phyloP scores from a whole-genome alignment of 768 basidiomycete species.

The Mycena belliarum region DNA sequence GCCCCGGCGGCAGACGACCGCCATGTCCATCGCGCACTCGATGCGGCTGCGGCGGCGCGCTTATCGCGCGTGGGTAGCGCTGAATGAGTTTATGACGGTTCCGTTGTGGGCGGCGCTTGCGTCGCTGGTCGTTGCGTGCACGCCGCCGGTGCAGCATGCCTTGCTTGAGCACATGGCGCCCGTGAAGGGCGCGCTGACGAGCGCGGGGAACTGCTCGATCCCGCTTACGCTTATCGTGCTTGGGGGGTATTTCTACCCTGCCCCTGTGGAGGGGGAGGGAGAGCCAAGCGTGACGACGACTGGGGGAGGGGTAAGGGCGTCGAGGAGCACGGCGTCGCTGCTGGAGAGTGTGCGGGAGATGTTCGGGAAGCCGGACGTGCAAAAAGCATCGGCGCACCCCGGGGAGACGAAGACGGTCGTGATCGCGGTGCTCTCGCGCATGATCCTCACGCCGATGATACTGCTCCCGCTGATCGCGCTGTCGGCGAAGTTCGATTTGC shows the following conservation, averaged over 20 bases:
- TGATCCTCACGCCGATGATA: slow-evolving; percentile 82
- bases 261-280: slow-evolving; percentile 29
- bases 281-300: neutral
- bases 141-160: slow-evolving; percentile 71
- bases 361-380: slow-evolving; percentile 32
- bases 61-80: slow-evolving; percentile 34
- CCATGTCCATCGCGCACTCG: neutral
- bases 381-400: slow-evolving; percentile 27
- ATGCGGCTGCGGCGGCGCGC: slow-evolving; percentile 25
- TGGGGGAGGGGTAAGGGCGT: neutral
- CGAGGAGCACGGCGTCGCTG: slow-evolving; percentile 34
- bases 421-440: slow-evolving; percentile 81
- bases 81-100: slow-evolving; percentile 83
- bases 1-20: slow-evolving; percentile 8
- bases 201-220: slow-evolving; percentile 77
- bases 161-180: slow-evolving; percentile 66
- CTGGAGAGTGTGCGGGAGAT: slow-evolving; percentile 45
- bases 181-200: slow-evolving; percentile 64
- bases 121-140: slow-evolving; percentile 76
- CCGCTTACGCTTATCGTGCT: slow-evolving; percentile 90
- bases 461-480: slow-evolving; percentile 76
- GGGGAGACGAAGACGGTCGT: slow-evolving; percentile 84
- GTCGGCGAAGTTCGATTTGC: slow-evolving; percentile 58
- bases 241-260: slow-evolving; percentile 84
- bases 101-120: slow-evolving; percentile 80